Evolutionary conservation across 768 basidiomycete species (phyloP).

Genomic region (Russula abietina): DNA sequence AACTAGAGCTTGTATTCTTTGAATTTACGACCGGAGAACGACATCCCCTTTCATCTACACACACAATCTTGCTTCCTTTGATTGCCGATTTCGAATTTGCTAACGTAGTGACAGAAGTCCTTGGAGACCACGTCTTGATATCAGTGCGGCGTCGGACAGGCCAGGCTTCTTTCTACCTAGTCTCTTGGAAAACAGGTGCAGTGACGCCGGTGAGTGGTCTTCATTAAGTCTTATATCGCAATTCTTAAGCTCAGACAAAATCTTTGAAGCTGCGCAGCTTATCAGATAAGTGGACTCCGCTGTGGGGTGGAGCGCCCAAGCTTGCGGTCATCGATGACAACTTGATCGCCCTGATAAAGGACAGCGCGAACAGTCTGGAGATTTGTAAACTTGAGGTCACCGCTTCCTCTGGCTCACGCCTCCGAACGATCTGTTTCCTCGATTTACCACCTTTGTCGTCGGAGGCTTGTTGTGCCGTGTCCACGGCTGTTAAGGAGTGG

Average conservation of each 20-base stretch:
- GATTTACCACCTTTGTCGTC: not conserved
- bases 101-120: not conserved
- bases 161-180: not conserved
- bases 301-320: not conserved
- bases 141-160: not conserved
- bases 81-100: not conserved
- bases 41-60: not conserved
- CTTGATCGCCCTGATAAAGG: not conserved
- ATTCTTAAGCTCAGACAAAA: not conserved
- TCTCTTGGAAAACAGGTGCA: slow-evolving; percentile 5
- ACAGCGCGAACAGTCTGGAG: not conserved
- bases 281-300: not conserved
- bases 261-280: not conserved
- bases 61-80: not conserved
- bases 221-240: not conserved
- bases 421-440: slow-evolving; percentile 1
- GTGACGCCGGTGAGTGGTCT: slow-evolving; percentile 3
- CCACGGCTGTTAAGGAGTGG: not conserved
- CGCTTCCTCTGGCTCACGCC: not conserved
- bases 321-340: not conserved
- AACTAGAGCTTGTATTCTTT: not conserved
- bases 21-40: not conserved
- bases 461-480: not conserved
- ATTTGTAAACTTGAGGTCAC: slow-evolving; percentile 1
- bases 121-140: not conserved